Conservation (phyloP, 2,329 filamentous ascomycete species). For the Apiospora aurea region DNA sequence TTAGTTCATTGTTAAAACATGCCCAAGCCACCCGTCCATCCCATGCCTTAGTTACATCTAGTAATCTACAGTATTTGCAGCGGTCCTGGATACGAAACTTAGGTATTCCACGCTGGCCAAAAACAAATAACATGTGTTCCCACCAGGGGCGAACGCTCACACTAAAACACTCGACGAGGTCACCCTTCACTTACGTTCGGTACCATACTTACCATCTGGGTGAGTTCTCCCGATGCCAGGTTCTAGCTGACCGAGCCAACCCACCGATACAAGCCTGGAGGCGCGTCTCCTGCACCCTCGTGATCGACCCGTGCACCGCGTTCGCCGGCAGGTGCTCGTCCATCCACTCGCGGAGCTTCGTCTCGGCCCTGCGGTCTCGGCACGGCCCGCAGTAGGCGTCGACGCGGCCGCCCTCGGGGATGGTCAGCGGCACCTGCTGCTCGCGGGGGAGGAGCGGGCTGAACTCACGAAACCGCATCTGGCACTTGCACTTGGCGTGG, state of each 20-base stretch:
- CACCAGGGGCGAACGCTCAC: not conserved
- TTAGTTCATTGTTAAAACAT: not conserved
- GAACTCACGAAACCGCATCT: not conserved
- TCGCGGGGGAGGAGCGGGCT: not conserved
- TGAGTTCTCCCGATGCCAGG: not conserved
- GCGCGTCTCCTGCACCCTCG: not conserved
- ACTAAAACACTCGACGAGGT: not conserved
- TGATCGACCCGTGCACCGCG: not conserved
- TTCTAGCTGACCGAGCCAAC: not conserved
- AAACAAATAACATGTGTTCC: not conserved
- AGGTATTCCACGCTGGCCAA: not conserved
- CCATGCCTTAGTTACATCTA: not conserved
- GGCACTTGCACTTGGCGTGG: not conserved
- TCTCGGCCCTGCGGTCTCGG: not conserved
- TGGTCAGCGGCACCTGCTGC: conserved; percentile 6
- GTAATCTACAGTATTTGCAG: not conserved
- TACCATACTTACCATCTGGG: conserved; percentile 2
- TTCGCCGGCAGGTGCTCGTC: not conserved
- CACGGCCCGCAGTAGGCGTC: not conserved
- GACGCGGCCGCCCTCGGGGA: conserved; percentile 15
- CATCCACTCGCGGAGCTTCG: not conserved
- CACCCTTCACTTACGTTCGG: not conserved
- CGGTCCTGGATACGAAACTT: not conserved
- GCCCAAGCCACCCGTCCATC: not conserved
- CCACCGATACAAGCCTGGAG: not conserved